Percentiles rank a stretch among this genome's conserved stretches.
phyloP scores from a whole-genome alignment of 306 rosid genomes.

The Macrotyloma uniflorum region DNA sequence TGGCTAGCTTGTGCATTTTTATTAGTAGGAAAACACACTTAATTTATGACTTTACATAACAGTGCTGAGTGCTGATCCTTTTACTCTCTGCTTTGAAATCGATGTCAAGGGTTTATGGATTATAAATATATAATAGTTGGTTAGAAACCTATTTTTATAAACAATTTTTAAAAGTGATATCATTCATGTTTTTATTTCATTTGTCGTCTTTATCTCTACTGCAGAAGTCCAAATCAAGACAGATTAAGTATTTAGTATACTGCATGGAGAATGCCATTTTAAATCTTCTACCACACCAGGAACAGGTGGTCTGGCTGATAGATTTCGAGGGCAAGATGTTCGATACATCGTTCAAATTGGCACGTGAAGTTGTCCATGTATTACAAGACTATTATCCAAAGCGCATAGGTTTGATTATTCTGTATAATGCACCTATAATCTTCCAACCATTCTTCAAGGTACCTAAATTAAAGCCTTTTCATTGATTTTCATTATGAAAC shows the following conservation, averaged over 20 bases:
- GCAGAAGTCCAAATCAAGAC: constrained; percentile 71
- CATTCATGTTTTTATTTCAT: background rate
- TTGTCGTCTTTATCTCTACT: constrained; percentile 31
- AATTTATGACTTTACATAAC: background rate
- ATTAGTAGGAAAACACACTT: too few relatives aligned
- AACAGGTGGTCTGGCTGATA: constrained; percentile 82
- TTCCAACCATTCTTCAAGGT: constrained; percentile 86
- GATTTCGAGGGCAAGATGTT: constrained; percentile 78
- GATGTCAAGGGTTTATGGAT: background rate
- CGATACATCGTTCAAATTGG: constrained; percentile 66
- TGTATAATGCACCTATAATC: constrained; percentile 75
- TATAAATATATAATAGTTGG: too few relatives aligned
- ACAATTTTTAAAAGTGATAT: constrained; percentile 9
- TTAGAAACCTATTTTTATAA: background rate
- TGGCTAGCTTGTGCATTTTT: too few relatives aligned
- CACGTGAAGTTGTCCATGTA: constrained; percentile 69
- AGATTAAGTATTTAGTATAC: constrained; percentile 74
- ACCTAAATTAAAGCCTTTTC: constrained; percentile 21
- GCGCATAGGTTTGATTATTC: constrained; percentile 75
- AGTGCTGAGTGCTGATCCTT: background rate
- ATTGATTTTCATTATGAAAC: background rate
- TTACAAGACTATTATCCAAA: constrained; percentile 82
- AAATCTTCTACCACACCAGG: constrained; percentile 73
- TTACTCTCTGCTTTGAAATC: background rate
- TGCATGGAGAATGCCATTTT: constrained; percentile 82